Percentiles rank a stretch among this genome's conserved stretches.
These are phyloP conservation scores for Clonostachys rhizophaga DNA, from an alignment of 2,329 filamentous ascomycete genomes.

Conservation along the genomic window DNA sequence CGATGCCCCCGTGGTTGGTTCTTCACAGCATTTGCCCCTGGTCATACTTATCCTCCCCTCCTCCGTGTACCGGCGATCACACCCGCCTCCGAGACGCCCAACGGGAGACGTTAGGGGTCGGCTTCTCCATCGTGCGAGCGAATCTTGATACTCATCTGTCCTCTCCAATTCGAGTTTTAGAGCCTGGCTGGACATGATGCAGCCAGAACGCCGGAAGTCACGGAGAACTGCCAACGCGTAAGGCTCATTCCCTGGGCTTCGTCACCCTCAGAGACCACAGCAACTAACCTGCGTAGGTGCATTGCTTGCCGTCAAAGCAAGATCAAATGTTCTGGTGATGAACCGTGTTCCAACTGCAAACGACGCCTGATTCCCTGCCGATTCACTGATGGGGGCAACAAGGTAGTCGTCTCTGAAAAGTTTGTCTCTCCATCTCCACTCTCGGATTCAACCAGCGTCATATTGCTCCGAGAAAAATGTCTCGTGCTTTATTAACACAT, in stretches of 20 bases:
- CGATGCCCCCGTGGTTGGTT: no score
- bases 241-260: slow-evolving; percentile 1
- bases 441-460: background rate
- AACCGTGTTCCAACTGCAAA: slow-evolving; percentile 22
- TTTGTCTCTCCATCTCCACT: slow-evolving; percentile 3
- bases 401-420: slow-evolving; percentile 23
- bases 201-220: slow-evolving; percentile 1
- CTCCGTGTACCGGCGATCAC: no score
- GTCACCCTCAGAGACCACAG: background rate
- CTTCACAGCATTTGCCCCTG: background rate
- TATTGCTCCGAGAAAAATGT: background rate
- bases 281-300: slow-evolving; percentile 12
- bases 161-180: no score
- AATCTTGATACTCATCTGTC: no score
- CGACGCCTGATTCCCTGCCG: slow-evolving; percentile 19
- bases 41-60: background rate
- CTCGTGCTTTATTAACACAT: slow-evolving; percentile 8
- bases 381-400: slow-evolving; percentile 19
- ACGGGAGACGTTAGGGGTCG: no score
- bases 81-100: no score
- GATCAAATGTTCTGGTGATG: slow-evolving; percentile 25
- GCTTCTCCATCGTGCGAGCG: no score
- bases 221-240: slow-evolving; percentile 18
- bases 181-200: no score
- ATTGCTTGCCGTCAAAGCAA: slow-evolving; percentile 23